Evolutionary conservation across 1,139 yeast species (phyloP), one percentile per base, ranked within the genome.

Genomic region (Lodderomyces pseudojiufengensis): DNA sequence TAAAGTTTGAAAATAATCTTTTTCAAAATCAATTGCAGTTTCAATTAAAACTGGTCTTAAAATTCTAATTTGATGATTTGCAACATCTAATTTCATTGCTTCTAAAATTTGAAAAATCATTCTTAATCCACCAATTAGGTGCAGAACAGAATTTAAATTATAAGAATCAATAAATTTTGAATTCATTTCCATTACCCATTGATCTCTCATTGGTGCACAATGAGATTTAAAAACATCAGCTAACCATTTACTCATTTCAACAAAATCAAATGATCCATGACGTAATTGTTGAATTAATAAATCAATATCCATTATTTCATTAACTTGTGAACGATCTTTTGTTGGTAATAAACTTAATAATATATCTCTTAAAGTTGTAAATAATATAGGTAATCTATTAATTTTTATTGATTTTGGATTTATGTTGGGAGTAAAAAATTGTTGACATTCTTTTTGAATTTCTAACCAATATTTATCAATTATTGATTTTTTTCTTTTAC

Each of bases 11-110:
- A 86, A 87, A 59, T 87, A 87, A 56, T 85, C 95, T 49, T 80
- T 82, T 61, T 90, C 97, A 53, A 90, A 86, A 47, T 85, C 92
- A n/a, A 85, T 83, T 2, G 96, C 95, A 22, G 95, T 84, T 50
- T 87, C 92, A 43, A 88, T 78, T 34, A 90, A 68, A 10, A 85
- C 83, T 2, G 95, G 95, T 50, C 96, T 74, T 40, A 88, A 66
- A 20, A 87, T 78, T 49, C 95, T 73, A 39, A 90, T 86, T 60
- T 88, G 97, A 57, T 90, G 96, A 59, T 90, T 90, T 13, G 97
- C 96, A 38, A 88, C 95, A 54, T 90, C 97, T 47, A 90, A 70
- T 58, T 90, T 90, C 95, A 90, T 88, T n/a, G 95, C 94, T 57
- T 88, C 97, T 47, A 90, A 66, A 41, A 90, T 84, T 45, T 85